Conservation (phyloP, 2,329 filamentous ascomycete genomes). For the Paraphaeosphaeria sporulosa region DNA sequence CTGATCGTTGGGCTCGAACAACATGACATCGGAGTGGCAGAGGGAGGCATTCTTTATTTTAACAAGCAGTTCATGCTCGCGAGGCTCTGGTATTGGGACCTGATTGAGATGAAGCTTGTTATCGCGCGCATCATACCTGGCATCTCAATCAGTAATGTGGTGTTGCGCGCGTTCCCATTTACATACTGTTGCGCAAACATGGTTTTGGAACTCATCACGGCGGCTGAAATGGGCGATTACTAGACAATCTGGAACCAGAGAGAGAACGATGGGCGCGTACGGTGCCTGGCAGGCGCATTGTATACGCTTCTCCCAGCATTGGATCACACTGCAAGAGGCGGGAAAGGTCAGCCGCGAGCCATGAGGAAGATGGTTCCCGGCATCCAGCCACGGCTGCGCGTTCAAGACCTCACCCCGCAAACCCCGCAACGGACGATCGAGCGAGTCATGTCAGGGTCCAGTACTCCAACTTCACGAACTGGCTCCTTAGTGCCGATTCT, state of each 20-base stretch:
- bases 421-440: background rate
- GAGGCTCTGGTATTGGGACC: conserved; percentile 54
- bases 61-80: conserved; percentile 51
- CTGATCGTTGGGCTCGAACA: conserved; percentile 46
- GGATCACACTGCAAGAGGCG: conserved; percentile 1
- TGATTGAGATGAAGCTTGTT: conserved; percentile 53
- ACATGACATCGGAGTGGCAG: conserved; percentile 52
- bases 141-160: background rate
- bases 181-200: conserved; percentile 39
- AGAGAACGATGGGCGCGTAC: background rate
- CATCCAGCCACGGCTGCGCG: background rate
- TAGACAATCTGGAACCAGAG: background rate
- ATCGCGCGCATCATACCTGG: conserved; percentile 40
- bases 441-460: background rate
- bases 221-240: background rate
- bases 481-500: background rate
- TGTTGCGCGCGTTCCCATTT: background rate
- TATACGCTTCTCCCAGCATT: background rate
- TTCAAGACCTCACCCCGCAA: conserved; percentile 5
- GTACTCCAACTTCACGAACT: background rate
- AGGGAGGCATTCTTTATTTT: conserved; percentile 51
- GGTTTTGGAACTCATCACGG: conserved; percentile 30
- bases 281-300: background rate
- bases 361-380: conserved; percentile 25
- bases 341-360: conserved; percentile 21